phyloP scores from a whole-genome alignment of 345 rosid species.

The Leavenworthia alabamica region DNA sequence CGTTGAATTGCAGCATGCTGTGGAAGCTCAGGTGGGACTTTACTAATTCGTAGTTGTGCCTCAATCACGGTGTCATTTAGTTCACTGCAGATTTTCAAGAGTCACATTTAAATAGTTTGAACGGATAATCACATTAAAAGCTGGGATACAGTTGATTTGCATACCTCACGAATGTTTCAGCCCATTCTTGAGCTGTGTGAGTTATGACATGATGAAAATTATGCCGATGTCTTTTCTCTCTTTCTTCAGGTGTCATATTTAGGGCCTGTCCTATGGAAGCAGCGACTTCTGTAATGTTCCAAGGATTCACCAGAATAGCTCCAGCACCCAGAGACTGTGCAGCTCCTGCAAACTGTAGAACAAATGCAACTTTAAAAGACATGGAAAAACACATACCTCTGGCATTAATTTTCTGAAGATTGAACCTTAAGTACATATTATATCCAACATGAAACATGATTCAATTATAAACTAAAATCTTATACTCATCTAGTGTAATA shows the following conservation, averaged over 20 bases:
- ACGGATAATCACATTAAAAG: not conserved
- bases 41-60: slow-evolving; percentile 87
- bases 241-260: slow-evolving; percentile 70
- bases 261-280: slow-evolving; percentile 80
- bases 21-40: slow-evolving; percentile 86
- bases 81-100: slow-evolving; percentile 52
- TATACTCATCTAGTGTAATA: not conserved
- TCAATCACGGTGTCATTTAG: slow-evolving; percentile 94
- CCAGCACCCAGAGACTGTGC: slow-evolving; percentile 99
- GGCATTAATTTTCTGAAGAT: not conserved
- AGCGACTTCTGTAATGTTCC: slow-evolving; percentile 99
- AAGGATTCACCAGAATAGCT: slow-evolving; percentile 94
- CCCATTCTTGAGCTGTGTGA: slow-evolving; percentile 99
- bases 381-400: not conserved
- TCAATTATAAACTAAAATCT: not conserved
- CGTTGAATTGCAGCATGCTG: slow-evolving; percentile 58
- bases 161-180: slow-evolving; percentile 96
- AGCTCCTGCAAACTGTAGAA: slow-evolving; percentile 91
- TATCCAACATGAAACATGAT: not conserved
- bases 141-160: not conserved
- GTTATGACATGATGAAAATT: slow-evolving; percentile 68
- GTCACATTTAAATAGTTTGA: slow-evolving; percentile 8
- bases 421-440: not conserved
- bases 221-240: slow-evolving; percentile 87
- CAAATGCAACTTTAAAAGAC: slow-evolving; percentile 6